Evolutionary conservation across 2,329 filamentous ascomycete genomes (phyloP).

Genomic region (Aspergillus amoenus): DNA sequence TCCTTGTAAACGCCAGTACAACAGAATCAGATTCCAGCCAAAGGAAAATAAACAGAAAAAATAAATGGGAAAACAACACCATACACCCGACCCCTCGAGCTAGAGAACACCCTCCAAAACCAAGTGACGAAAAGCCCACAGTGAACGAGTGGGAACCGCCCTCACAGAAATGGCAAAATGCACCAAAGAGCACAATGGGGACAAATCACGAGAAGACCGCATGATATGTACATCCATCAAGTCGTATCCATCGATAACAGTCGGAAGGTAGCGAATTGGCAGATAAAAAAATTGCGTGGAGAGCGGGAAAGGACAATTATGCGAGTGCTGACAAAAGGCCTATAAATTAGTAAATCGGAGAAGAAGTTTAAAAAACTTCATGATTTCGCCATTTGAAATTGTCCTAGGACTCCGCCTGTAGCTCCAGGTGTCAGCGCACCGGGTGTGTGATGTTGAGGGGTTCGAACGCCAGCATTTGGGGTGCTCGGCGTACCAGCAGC

Average conservation of each 20-base stretch:
- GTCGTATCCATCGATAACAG: conserved; percentile 22
- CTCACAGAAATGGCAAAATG: conserved; percentile 17
- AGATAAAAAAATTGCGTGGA: not conserved
- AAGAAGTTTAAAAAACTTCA: conserved; percentile 17
- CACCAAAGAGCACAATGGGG: conserved; percentile 22
- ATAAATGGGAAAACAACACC: conserved; percentile 24
- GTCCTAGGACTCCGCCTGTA: conserved; percentile 72
- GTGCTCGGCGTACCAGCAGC: conserved; percentile 64
- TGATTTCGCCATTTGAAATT: conserved; percentile 52
- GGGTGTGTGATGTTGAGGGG: conserved; percentile 50
- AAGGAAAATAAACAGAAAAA: conserved; percentile 2
- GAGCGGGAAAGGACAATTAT: not conserved
- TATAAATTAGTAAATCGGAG: conserved; percentile 15
- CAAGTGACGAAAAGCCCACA: conserved; percentile 22
- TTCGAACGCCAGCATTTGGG: conserved; percentile 57
- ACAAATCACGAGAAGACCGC: conserved; percentile 15
- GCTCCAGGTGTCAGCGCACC: conserved; percentile 75
- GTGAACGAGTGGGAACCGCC: conserved; percentile 18
- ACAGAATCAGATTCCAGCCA: conserved; percentile 30
- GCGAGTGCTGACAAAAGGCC: conserved; percentile 9
- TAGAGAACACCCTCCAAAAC: conserved; percentile 25
- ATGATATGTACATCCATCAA: conserved; percentile 41
- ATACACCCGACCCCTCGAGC: conserved; percentile 27
- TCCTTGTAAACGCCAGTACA: conserved; percentile 11
- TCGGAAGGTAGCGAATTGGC: conserved; percentile 4